Base-by-base conservation (phyloP, 192 early-diverging fungal genomes). In the Thamnidium elegans region DNA sequence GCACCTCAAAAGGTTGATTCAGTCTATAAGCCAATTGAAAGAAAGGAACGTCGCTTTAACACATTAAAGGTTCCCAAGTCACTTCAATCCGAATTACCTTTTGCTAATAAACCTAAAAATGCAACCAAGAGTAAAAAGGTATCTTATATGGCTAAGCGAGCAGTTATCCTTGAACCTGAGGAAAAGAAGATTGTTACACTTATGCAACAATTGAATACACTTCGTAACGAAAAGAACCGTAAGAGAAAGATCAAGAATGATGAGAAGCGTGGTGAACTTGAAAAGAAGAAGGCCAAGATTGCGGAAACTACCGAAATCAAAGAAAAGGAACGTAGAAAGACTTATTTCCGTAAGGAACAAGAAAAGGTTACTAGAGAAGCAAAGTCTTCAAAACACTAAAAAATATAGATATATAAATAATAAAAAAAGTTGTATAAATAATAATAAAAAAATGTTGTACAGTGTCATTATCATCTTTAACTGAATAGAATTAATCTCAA, bases 81-180 rank as follows among this genome's bases (percentile, higher is more conserved):
- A 0, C 83, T 99, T 53, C 88, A 92, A 67, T 76, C 89, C 13
- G 80, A 84, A 32, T 78, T 98, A 65, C 96, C 95, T 32, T 98
- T 96, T 75, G 91, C 90, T 30, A 84, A 86, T 55, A 94, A 92
- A 75, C 92, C 92, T 62, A 97, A 97, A 82, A 19, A 81, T 20
- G 45, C 79, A 20, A 55, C 71, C 5, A 78, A 85, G 53, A 79
- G 78, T 52, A 80, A 77, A 51, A 78, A 82, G 48, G 76, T 69
- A 23, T 68, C 80, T 3, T 81, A 82, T 46, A 15, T 86, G 17
- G 72, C 81, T 54, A 83, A 84, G 17, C 89, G 93, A 20, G 96
- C 94, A 0, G 92, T 98, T 21, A 87, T 97, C 36, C 62, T 94
- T 67, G 94, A 97, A 71, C 87, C 93, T 31, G 86, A 94, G 67